Base-by-base conservation (phyloP, 2,329 filamentous ascomycete species). In the Botryotinia globosa region DNA sequence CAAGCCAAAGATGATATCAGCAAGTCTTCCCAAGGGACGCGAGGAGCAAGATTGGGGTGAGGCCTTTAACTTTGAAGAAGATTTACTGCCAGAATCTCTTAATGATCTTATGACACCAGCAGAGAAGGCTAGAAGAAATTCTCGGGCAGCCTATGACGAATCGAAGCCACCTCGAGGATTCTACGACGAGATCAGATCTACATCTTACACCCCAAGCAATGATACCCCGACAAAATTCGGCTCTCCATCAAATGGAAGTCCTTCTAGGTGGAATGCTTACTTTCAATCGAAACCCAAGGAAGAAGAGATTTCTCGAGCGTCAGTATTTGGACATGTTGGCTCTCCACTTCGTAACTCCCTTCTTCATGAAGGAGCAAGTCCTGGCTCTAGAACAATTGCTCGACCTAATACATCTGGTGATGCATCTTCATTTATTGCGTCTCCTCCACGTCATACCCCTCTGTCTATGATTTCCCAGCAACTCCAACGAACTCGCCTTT, bases 31-130 rank as follows among this genome's bases (percentile, higher is more conserved):
- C 75, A 90, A 84, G 84, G 83, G 91, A 76, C 85, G 85, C 75
- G 90, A 85, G 84, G 83, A 91, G 76, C 85, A 85, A 72, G 89
- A 91, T 77, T 91, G 89, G 89, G 88, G 90, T 66, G 65, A 72
- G 45, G 86, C 88, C 72, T 96, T 97, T 78, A 88, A 91, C 44
- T 95, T 96, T 78, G 93, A 97, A 81, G 94, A 97, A 79, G 94
- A 97, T 79, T 93, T 96, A 78, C 86, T 98, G 16, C 96, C 95
- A 0, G 92, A 88, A 74, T 87, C 89, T 73, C 83, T 91, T 51
- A 88, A 90, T 77, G 89, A 91, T 74, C 84, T 92, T 22, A 82
- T 92, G 76, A 92, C 90, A 5, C 89, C 89, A 1, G 88, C 88
- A 22, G 90, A 92, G 79, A 91, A 91, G 80, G 90, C 89, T 18